Evolutionary conservation across 108 stramenopile genomes (phyloP).

Genomic region (Fistulifera pelliculosa): DNA sequence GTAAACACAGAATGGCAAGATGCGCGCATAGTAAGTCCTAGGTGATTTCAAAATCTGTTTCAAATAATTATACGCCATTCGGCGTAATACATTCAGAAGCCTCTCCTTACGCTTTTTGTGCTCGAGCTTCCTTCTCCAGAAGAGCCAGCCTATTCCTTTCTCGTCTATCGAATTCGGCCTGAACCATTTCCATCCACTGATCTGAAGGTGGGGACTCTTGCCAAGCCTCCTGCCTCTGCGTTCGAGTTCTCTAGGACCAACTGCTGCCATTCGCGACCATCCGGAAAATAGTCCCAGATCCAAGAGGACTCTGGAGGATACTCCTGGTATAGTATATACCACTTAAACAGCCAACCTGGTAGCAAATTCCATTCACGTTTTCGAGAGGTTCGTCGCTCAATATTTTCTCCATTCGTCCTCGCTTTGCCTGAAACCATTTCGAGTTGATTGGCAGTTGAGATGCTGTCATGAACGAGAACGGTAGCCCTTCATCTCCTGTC

Average conservation of each 20-base stretch:
- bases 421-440: conserved; percentile 10
- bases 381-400: conserved; percentile 20
- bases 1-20: no score
- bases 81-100: no score
- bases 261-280: conserved; percentile 27
- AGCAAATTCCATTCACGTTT: conserved; percentile 35
- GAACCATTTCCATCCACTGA: no score
- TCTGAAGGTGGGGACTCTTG: no score
- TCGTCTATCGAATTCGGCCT: no score
- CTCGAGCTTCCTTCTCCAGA: no score
- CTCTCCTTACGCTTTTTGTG: no score
- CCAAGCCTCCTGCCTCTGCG: no score
- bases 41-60: no score
- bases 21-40: no score
- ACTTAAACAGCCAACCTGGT: conserved; percentile 31
- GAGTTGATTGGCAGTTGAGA: conserved; percentile 21
- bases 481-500: conserved; percentile 17
- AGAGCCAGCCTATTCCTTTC: no score
- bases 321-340: conserved; percentile 33
- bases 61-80: no score
- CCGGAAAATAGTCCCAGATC: conserved; percentile 41
- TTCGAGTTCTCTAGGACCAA: conserved; percentile 8
- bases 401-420: background rate
- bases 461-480: conserved; percentile 20
- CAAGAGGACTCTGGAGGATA: conserved; percentile 29